Evolutionary conservation across 2,329 filamentous ascomycete genomes (phyloP).

Genomic region (Metarhizium sp.): DNA sequence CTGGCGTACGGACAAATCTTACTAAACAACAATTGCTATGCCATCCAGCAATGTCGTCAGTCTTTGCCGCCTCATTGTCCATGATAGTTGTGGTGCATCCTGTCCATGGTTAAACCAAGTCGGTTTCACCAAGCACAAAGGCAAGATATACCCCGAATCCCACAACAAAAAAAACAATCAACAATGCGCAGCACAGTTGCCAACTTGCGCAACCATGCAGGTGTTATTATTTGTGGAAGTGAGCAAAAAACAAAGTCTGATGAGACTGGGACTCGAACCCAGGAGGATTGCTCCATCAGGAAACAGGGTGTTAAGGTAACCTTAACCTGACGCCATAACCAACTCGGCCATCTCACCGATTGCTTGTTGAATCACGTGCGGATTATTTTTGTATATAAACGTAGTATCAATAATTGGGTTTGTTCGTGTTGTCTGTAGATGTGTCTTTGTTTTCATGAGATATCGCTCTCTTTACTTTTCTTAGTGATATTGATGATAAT

Average conservation of each 20-base stretch:
- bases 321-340: conserved; percentile 27
- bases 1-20: too few relatives aligned
- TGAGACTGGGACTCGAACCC: conserved; percentile 26
- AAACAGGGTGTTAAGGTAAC: conserved; percentile 18
- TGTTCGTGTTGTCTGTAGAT: neutral
- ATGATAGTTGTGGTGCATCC: too few relatives aligned
- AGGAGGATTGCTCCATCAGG: conserved; percentile 26
- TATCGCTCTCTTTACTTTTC: too few relatives aligned
- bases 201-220: too few relatives aligned
- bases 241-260: conserved; percentile 7
- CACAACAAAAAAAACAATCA: neutral
- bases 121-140: too few relatives aligned
- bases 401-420: neutral
- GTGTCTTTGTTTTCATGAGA: too few relatives aligned
- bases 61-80: too few relatives aligned
- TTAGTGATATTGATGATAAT: too few relatives aligned
- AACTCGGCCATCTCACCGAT: conserved; percentile 7
- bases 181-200: neutral
- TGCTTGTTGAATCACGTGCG: neutral
- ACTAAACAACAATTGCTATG: too few relatives aligned
- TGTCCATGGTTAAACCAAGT: too few relatives aligned
- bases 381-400: neutral
- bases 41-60: too few relatives aligned
- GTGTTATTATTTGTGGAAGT: neutral
- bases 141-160: too few relatives aligned